Conservation (phyloP, 176 grass and related monocot genomes). For the Tillandsia fasciculata region DNA sequence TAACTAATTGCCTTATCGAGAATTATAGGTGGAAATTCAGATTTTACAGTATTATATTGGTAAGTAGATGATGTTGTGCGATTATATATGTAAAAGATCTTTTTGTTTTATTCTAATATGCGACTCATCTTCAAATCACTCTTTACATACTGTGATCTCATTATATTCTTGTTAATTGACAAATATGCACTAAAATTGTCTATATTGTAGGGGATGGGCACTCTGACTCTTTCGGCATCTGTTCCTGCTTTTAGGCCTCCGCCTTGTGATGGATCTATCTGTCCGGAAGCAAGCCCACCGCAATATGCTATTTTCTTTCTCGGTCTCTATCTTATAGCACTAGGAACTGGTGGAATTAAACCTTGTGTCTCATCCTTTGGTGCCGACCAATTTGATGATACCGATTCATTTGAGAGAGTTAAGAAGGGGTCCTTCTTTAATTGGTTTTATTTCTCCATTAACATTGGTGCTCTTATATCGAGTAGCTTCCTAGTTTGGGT, state of each 20-base stretch:
- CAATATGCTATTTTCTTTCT: conserved; percentile 79
- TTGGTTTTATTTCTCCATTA: conserved; percentile 90
- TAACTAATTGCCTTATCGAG: too few species aligned
- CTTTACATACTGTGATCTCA: too few species aligned
- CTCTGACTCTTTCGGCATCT: conserved; percentile 69
- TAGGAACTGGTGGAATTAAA: conserved; percentile 87
- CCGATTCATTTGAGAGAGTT: conserved; percentile 54
- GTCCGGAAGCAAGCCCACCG: conserved; percentile 46
- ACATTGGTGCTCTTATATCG: conserved; percentile 84
- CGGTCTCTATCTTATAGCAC: conserved; percentile 75
- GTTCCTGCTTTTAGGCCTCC: conserved; percentile 62
- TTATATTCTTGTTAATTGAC: too few species aligned
- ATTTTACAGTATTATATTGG: too few species aligned
- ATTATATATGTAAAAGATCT: too few species aligned
- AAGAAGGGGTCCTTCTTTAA: conserved; percentile 93
- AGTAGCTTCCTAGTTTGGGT: conserved; percentile 91
- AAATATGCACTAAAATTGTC: conserved; percentile 5
- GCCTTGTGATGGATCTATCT: conserved; percentile 51
- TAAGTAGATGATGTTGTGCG: too few species aligned
- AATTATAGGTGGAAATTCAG: too few species aligned
- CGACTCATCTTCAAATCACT: too few species aligned
- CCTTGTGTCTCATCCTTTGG: conserved; percentile 85
- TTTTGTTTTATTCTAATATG: too few species aligned
- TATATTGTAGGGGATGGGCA: conserved; percentile 54
- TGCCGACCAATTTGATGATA: conserved; percentile 90